Evolutionary conservation across 1,284 basidiomycete species (phyloP).

Genomic region (Leccinum pseudoinsigne): DNA sequence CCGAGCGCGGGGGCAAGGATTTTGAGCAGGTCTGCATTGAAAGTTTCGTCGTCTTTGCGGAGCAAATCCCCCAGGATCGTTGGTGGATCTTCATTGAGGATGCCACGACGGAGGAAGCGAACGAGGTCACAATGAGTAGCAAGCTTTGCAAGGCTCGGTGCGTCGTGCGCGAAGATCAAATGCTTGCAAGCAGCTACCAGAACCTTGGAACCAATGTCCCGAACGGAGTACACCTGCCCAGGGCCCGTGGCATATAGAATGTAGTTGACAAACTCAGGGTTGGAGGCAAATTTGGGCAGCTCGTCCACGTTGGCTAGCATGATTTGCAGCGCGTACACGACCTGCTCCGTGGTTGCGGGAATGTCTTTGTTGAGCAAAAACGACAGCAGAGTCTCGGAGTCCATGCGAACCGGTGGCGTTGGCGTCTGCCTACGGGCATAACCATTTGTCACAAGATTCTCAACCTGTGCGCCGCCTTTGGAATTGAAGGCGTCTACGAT

Average conservation of each 20-base stretch:
- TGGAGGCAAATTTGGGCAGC: background rate
- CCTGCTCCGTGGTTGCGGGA: background rate
- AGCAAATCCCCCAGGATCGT: constrained; percentile 3
- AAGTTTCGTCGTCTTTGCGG: background rate
- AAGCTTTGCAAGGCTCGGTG: background rate
- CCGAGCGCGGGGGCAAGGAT: constrained; percentile 4
- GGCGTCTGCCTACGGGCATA: background rate
- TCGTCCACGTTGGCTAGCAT: constrained; percentile 5
- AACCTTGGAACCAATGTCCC: background rate
- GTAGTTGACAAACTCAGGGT: constrained; percentile 11
- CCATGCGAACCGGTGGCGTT: background rate
- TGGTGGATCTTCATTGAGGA: constrained; percentile 4
- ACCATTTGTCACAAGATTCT: background rate
- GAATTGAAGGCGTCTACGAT: constrained; percentile 2
- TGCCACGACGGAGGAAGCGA: constrained; percentile 4
- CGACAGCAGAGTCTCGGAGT: constrained; percentile 3
- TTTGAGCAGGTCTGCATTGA: constrained; percentile 2
- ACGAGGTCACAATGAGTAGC: constrained; percentile 1
- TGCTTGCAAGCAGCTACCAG: constrained; percentile 3
- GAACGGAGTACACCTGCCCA: constrained; percentile 5
- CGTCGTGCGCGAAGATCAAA: background rate
- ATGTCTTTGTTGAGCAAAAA: constrained; percentile 8
- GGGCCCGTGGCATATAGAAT: constrained; percentile 6
- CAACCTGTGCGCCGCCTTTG: background rate
- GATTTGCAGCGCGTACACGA: constrained; percentile 6